phyloP scores from a whole-genome alignment of 345 rosid genomes.

The Salix brachista region DNA sequence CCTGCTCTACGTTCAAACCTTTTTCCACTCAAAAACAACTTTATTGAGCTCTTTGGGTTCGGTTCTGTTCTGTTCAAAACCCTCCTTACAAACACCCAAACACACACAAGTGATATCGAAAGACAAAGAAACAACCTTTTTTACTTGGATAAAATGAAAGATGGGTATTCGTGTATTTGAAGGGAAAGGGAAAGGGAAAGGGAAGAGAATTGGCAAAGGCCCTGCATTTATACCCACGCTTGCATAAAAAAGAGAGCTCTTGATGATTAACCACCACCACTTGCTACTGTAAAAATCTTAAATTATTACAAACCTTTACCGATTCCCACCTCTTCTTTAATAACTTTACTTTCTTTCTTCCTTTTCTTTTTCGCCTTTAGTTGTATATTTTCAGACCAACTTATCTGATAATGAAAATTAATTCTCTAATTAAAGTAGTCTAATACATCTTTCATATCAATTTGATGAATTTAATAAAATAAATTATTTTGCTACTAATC shows the following conservation, averaged over 20 bases:
- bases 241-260: constrained; percentile 86
- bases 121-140: constrained; percentile 12
- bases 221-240: constrained; percentile 92
- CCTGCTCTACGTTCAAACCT: constrained; percentile 36
- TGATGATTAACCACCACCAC: constrained; percentile 96
- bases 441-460: too few relatives aligned
- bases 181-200: constrained; percentile 33
- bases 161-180: constrained; percentile 15
- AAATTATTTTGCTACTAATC: too few relatives aligned
- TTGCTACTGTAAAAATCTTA: constrained; percentile 39
- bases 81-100: constrained; percentile 20
- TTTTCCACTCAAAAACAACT: constrained; percentile 31
- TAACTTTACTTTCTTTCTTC: background rate
- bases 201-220: constrained; percentile 35
- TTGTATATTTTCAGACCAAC: background rate
- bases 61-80: constrained; percentile 24
- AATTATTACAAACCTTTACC: background rate
- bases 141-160: background rate
- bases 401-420: background rate
- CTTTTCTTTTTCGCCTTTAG: too few relatives aligned
- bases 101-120: constrained; percentile 4
- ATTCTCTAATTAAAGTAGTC: too few relatives aligned
- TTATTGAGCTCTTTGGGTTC: constrained; percentile 34
- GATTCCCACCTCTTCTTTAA: background rate
- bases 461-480: too few relatives aligned